Conservation (phyloP, 106 monocot species). For the Dendrobium officinale region DNA sequence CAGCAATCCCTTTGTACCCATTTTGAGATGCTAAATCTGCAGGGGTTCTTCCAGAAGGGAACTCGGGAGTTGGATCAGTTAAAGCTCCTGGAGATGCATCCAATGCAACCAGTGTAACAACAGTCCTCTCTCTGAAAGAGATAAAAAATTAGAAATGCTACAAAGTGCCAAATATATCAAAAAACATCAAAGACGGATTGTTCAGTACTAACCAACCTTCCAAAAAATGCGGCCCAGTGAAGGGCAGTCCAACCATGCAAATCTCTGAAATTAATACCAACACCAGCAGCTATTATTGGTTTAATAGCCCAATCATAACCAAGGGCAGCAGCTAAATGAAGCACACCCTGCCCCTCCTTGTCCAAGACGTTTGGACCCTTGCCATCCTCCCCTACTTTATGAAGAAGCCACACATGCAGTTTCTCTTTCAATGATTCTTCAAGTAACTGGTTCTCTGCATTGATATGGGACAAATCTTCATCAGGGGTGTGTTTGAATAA, state of each 20-base stretch:
- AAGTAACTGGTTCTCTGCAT: conserved; percentile 24
- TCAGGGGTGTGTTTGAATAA: conserved; percentile 23
- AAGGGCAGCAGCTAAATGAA: conserved; percentile 89
- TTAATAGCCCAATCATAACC: conserved; percentile 86
- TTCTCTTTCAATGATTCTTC: conserved; percentile 64
- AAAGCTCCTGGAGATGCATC: conserved; percentile 67
- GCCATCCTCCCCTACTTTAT: conserved; percentile 64
- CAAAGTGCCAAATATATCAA: background rate
- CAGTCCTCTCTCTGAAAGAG: conserved; percentile 56
- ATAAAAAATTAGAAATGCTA: background rate
- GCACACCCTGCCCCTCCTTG: conserved; percentile 70
- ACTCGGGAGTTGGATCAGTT: conserved; percentile 78
- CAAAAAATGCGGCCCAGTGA: conserved; percentile 91
- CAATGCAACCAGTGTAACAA: conserved; percentile 46
- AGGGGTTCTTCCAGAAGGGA: conserved; percentile 80
- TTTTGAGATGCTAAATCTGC: conserved; percentile 89
- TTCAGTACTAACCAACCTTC: conserved; percentile 63
- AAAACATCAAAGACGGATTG: background rate
- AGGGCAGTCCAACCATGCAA: conserved; percentile 90
- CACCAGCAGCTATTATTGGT: conserved; percentile 62
- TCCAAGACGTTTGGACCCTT: conserved; percentile 69
- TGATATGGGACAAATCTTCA: conserved; percentile 14
- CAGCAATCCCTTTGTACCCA: conserved; percentile 94
- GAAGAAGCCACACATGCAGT: conserved; percentile 65
- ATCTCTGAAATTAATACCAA: conserved; percentile 82